Evolutionary conservation across 768 basidiomycete genomes (phyloP).

Genomic region (Suillus spraguei): DNA sequence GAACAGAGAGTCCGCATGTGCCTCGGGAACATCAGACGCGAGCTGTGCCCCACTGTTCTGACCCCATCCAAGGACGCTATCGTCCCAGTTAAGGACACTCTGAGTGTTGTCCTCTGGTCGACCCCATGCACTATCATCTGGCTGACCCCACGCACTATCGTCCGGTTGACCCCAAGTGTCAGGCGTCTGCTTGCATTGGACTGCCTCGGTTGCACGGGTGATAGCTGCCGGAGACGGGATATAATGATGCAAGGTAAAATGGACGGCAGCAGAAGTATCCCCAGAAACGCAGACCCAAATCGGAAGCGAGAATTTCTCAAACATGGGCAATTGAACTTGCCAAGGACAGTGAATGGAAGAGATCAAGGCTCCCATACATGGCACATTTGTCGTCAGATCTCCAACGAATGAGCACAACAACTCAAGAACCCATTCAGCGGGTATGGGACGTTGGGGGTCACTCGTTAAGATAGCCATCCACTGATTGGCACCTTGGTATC

Average conservation of each 20-base stretch:
- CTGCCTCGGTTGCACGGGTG: background rate
- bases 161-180: too few relatives aligned
- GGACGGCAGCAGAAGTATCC: background rate
- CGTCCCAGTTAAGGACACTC: too few relatives aligned
- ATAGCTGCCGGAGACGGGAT: background rate
- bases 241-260: background rate
- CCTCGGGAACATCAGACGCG: too few relatives aligned
- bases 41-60: too few relatives aligned
- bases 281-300: background rate
- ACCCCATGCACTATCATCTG: too few relatives aligned
- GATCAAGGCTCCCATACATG: background rate
- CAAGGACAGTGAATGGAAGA: background rate
- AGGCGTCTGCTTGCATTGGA: background rate
- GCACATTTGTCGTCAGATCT: background rate
- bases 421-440: slow-evolving; percentile 1
- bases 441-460: background rate
- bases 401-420: background rate
- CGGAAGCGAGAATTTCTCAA: background rate
- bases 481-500: background rate
- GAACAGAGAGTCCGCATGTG: too few relatives aligned
- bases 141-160: too few relatives aligned
- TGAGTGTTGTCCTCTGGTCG: too few relatives aligned
- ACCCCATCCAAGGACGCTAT: too few relatives aligned
- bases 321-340: slow-evolving; percentile 1
- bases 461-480: background rate